Base-by-base conservation (phyloP, 2,329 filamentous ascomycete species). In the Nectriaceae sp. region DNA sequence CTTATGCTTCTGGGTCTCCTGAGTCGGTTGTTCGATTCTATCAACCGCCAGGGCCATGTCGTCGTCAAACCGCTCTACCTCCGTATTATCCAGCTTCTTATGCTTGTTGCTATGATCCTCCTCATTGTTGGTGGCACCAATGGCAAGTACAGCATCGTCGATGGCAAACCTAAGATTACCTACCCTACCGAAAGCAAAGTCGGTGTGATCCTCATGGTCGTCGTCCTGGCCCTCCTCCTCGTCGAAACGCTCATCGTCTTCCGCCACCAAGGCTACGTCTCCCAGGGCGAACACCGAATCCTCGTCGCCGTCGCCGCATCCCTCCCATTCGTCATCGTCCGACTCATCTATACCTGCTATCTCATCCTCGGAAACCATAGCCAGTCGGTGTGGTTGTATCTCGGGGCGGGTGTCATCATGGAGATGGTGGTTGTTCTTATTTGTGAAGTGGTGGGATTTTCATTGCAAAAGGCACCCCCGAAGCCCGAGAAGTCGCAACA, bases 231-330 rank as follows among this genome's bases (percentile, higher is more conserved):
- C 35, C 61, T 77, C 42, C 56, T 71, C 6, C 60, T 76, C 53
- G 64, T 75, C 47, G 50, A 73, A 52, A 62, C 69, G 4, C 37
- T 75, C 21, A 45, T 78, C n/a, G 65, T 65, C 19, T 46, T 73
- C 16, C 62, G 70, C 29, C 72, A 72, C 55, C 70, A 69, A 31
- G 63, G 67, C 46, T 63, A 59, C 35, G 55, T 73, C 18, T 72
- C 70, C 31, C 62, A 80, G 50, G 70, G 81, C n/a, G 81, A 84
- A 62, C 75, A 77, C 52, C 75, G 77, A 15, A 75, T 84, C 35
- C 66, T 84, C 10, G 70, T 79, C 21, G 67, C 66, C 11, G 65
- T 74, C 36, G 42, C 58, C n/a, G 47, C 57, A 21, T 68, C 65
- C 37, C 42, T 69, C 8, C 68, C 68, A 3, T 68, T 70, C 44